phyloP scores from a whole-genome alignment of 768 basidiomycete species.

The Leucosporidium yakuticum region DNA sequence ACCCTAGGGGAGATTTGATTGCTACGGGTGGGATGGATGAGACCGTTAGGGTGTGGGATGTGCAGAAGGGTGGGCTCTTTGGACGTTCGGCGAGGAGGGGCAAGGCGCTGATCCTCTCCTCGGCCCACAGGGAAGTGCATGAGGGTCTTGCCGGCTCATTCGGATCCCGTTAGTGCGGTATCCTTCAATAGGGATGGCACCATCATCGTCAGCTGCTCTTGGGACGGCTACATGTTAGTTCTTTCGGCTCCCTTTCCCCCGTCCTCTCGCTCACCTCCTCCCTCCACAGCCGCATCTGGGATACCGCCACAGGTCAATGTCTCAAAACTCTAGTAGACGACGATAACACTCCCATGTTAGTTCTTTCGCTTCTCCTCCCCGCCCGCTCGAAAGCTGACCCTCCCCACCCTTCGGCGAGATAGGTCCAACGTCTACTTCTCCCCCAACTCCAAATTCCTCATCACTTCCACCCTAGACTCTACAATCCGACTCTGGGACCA shows the following conservation, averaged over 20 bases:
- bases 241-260: neutral
- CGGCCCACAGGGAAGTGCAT: conserved; percentile 62
- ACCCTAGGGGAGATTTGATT: conserved; percentile 78
- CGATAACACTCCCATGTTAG: conserved; percentile 75
- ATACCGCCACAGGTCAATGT: conserved; percentile 93
- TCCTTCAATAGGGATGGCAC: conserved; percentile 92
- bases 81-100: neutral
- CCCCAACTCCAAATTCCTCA: conserved; percentile 81
- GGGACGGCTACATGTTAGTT: conserved; percentile 92
- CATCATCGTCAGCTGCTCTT: conserved; percentile 85
- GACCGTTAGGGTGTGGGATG: conserved; percentile 94
- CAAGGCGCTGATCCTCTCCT: neutral
- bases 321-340: conserved; percentile 95
- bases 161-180: conserved; percentile 92
- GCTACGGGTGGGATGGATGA: conserved; percentile 95
- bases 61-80: conserved; percentile 62
- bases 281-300: conserved; percentile 81
- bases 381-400: neutral
- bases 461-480: conserved; percentile 89
- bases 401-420: neutral
- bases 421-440: conserved; percentile 83
- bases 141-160: conserved; percentile 87
- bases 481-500: conserved; percentile 93
- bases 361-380: conserved; percentile 9
- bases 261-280: conserved; percentile 8